phyloP scores from a whole-genome alignment of 352 stramenopile genomes.

The Phytophthora hybrid region DNA sequence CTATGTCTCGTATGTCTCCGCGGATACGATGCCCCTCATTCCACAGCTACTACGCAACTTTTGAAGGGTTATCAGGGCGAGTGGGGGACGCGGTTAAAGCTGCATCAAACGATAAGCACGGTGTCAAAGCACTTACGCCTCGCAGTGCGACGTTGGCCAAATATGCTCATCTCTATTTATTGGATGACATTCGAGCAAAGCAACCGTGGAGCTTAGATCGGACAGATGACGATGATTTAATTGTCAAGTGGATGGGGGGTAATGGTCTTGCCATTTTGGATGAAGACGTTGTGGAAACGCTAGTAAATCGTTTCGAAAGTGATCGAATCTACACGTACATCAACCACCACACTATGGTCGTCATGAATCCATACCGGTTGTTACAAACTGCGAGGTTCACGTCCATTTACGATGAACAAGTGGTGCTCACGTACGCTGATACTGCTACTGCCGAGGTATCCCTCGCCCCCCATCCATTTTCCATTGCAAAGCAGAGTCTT shows the following conservation, averaged over 20 bases:
- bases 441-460: conserved; percentile 48
- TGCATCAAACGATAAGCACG: conserved; percentile 3
- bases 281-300: conserved; percentile 18
- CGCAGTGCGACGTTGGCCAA: conserved; percentile 79
- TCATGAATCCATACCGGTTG: conserved; percentile 79
- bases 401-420: conserved; percentile 87
- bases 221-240: conserved; percentile 51
- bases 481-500: conserved; percentile 73
- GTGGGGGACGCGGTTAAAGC: conserved; percentile 14
- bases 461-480: conserved; percentile 75
- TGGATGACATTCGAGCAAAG: conserved; percentile 63
- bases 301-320: conserved; percentile 51
- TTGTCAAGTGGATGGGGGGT: conserved; percentile 13
- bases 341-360: conserved; percentile 67
- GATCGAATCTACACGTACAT: conserved; percentile 74
- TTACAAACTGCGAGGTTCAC: conserved; percentile 78
- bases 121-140: conserved; percentile 49
- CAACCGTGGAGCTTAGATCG: conserved; percentile 70
- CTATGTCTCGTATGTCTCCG: conserved; percentile 30
- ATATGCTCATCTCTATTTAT: conserved; percentile 78
- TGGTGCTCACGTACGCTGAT: conserved; percentile 70
- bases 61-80: conserved; percentile 56
- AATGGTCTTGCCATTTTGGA: conserved; percentile 3
- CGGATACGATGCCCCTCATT: conserved; percentile 70
- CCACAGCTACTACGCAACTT: conserved; percentile 80